phyloP scores from a whole-genome alignment of 306 rosid species.

The Vigna reflexopilosa region DNA sequence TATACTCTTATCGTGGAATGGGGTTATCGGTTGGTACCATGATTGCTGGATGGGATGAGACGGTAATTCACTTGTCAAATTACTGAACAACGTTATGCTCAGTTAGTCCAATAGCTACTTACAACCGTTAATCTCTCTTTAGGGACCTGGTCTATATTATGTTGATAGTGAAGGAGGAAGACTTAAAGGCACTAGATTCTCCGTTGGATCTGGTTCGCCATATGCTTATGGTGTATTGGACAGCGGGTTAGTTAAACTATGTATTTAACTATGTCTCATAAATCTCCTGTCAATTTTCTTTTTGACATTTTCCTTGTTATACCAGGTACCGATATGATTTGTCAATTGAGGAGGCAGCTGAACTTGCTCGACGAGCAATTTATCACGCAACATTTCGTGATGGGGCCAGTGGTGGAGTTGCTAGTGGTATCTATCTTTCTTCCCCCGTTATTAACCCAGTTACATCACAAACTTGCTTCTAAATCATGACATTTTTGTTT shows the following conservation, averaged over 20 bases:
- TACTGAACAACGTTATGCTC: conserved; percentile 6
- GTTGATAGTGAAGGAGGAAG: conserved; percentile 99
- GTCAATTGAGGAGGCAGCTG: conserved; percentile 86
- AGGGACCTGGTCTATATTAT: conserved; percentile 97
- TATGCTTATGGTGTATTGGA: conserved; percentile 97
- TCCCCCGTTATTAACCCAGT: background rate
- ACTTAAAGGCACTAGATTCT: conserved; percentile 90
- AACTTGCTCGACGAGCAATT: conserved; percentile 83
- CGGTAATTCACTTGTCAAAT: conserved; percentile 58
- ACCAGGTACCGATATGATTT: conserved; percentile 75
- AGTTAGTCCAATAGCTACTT: conserved; percentile 6
- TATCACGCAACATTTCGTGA: conserved; percentile 97
- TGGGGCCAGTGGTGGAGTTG: conserved; percentile 99
- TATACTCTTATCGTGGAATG: conserved; percentile 97
- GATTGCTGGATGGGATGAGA: conserved; percentile 99
- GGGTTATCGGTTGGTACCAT: conserved; percentile 97
- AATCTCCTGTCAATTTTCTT: background rate
- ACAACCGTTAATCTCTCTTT: conserved; percentile 9
- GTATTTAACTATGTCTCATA: background rate
- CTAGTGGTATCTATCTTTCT: conserved; percentile 66
- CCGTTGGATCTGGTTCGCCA: conserved; percentile 98
- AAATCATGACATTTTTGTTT: conserved; percentile 13
- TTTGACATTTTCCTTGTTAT: conserved; percentile 36
- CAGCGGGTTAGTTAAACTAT: conserved; percentile 63
- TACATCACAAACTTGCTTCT: conserved; percentile 12